phyloP scores from a whole-genome alignment of 1,284 basidiomycete species.

The Ustilago trichophora region DNA sequence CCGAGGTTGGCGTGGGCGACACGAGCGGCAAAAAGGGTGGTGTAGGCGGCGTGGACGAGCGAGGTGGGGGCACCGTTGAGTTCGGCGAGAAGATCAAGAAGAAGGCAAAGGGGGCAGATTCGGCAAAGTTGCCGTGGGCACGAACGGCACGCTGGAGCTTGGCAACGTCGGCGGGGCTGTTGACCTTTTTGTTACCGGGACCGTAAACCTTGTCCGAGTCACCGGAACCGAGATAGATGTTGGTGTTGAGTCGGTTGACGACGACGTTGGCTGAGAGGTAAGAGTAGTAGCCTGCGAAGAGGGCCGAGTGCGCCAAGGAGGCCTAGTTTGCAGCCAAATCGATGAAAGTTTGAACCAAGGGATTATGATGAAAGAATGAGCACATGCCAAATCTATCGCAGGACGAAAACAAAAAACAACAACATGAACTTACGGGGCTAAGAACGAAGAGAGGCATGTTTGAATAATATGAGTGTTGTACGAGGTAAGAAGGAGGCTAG shows the following conservation, averaged over 20 bases:
- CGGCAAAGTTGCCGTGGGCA: constrained; percentile 63
- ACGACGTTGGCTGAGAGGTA: constrained; percentile 60
- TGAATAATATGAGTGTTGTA: background rate
- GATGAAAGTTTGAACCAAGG: no score
- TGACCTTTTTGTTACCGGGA: constrained; percentile 23
- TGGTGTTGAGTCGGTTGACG: constrained; percentile 53
- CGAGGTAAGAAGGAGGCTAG: background rate
- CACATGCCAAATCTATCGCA: no score
- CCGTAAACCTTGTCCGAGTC: constrained; percentile 30
- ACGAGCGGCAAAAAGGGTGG: constrained; percentile 58
- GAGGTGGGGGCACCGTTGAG: constrained; percentile 66
- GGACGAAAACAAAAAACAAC: no score
- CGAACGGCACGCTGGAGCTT: constrained; percentile 56
- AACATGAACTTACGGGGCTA: constrained; percentile 44
- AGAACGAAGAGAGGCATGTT: constrained; percentile 67
- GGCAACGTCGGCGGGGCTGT: constrained; percentile 41
- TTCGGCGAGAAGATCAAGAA: constrained; percentile 66
- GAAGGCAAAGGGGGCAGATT: constrained; percentile 61
- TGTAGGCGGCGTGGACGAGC: constrained; percentile 63
- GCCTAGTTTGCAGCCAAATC: no score
- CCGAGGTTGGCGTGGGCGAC: constrained; percentile 57
- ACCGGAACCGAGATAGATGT: constrained; percentile 50
- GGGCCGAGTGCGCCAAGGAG: constrained; percentile 65
- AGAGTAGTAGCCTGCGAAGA: constrained; percentile 64
- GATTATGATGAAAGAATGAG: no score